A percentile compares a stretch with the other conserved stretches of the same genome.
phyloP scores from a whole-genome alignment of 495 filamentous ascomycete genomes.

The Bathelium albidoporum region DNA sequence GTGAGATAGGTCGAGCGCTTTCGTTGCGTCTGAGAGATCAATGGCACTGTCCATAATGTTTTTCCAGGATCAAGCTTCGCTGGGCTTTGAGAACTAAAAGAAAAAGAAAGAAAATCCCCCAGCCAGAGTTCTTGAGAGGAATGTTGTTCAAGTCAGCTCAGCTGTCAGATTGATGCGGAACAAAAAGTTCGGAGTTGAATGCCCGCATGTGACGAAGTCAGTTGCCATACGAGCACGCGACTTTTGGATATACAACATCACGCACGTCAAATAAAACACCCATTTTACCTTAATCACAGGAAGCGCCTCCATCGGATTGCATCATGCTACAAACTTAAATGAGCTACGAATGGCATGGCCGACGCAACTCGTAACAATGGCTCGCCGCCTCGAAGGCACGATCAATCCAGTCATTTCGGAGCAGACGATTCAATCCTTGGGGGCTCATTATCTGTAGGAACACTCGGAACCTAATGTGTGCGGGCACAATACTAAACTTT shows the following conservation, averaged over 20 bases:
- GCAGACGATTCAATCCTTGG: conserved; percentile 7
- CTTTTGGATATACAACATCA: neutral
- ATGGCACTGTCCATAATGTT: conserved; percentile 76
- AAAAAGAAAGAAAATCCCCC: too few species aligned
- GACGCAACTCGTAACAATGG: conserved; percentile 14
- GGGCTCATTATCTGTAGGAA: neutral
- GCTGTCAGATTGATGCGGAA: too few species aligned
- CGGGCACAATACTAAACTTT: neutral
- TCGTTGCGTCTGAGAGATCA: conserved; percentile 69
- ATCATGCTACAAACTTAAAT: neutral
- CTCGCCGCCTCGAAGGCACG: conserved; percentile 14
- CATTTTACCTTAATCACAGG: neutral
- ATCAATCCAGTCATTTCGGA: conserved; percentile 1
- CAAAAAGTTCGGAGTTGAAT: neutral
- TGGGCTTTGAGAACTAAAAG: neutral
- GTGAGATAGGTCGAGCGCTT: conserved; percentile 79
- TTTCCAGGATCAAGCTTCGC: neutral
- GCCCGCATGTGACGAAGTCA: conserved; percentile 2
- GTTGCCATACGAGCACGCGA: conserved; percentile 1
- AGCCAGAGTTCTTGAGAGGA: too few species aligned
- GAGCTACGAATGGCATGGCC: neutral
- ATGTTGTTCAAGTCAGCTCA: too few species aligned
- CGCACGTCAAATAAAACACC: neutral
- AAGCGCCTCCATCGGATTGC: neutral
- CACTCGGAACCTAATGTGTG: neutral